Evolutionary conservation across 108 stramenopile genomes (phyloP), one percentile per base, ranked within the genome.

Genomic region (Cyclotella distinguenda): DNA sequence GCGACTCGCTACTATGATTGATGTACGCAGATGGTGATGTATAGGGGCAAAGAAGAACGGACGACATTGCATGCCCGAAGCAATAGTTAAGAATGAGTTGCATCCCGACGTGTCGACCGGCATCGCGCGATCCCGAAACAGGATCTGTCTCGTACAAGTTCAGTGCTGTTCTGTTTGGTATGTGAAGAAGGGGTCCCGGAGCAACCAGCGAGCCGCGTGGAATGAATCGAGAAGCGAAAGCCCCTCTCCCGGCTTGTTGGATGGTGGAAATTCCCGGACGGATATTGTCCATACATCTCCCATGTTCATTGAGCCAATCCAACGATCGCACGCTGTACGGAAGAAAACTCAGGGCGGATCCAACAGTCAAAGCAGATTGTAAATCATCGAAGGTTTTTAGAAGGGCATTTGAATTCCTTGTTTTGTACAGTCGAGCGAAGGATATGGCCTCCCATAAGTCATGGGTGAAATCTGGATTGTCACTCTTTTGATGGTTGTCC

Each of bases 21-120:
- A 86, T 84, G 60, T 84, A 78, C 4, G 79, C 79, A 12, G 71
- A 79, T 15, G 72, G 65, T n/a, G 82, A 76, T 15, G 80, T 83
- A 35, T 81, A 72, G 0, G 86, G 86, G 35, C 83, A 87, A 5
- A 87, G 51, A 15, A 84, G 38, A 8, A 86, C 38, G 23, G 81
- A 55, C 7, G 82, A 74, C 46, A 72, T 34, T 27, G 54, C 18
- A 54, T 90, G 89, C 2, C 89, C 86, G 55, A 87, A 87, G 52
- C 89, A 90, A 58, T 90, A 90, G 45, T 90, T 87, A 34, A 82
- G 26, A 27, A 90, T 68, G 0, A 90, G 73, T 66, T 90, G 86
- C 32, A 33, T 52, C 6, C 80, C 74, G 13, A 18, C 39, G 30
- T 44, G 33, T 18, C 66, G 22, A 48, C 30, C 34, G 10, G 59